Evolutionary conservation across 179 eudicot species (phyloP), one percentile per base, ranked within the genome.

Genomic region (Sideroxylon spinosum): DNA sequence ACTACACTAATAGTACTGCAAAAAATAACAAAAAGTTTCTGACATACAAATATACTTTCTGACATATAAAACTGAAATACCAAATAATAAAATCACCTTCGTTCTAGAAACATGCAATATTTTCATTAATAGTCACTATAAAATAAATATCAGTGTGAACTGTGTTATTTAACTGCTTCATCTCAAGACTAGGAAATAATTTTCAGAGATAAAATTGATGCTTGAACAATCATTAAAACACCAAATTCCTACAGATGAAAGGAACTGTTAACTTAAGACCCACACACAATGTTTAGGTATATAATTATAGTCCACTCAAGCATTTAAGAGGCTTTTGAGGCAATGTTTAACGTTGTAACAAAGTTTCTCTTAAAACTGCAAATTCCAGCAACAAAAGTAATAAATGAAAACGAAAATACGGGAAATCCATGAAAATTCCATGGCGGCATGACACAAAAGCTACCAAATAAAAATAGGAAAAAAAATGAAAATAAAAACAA

Each of bases 91-190:
- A 63, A 23, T 16, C 37, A 25, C 29, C 14, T 14, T 9, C 4
- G 29, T 63, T 63, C 64, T 63, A 63, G 67, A 63, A 63, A 9
- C 67, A 63, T 5, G 63, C 25, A 20, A 59, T 59, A 59, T 59
- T 19, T 59, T 59, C 63, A 59, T 59, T 7, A n/a, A 59, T 22
- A 62, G 63, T n/a, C 64, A 60, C 11, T n/a, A n/a, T 10, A 60
- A 60, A 60, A n/a, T 60, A 60, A 60, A 60, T 9, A 60, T 7
- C 64, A 7, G n/a, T 8, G 73, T 69, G 56, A 69, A 55, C 57
- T 0, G 20, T 46, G 19, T 57, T 48, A 70, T 20, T 20, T 12
- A 25, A 9, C 6, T 70, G 25, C 60, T 71, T 22, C 60, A 71
- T 49, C 37, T 52, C 37, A 50, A 23, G 60, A 28, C 60, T 28